Evolutionary conservation across 768 basidiomycete species (phyloP).

Genomic region (Rhizopogon vinicolor): DNA sequence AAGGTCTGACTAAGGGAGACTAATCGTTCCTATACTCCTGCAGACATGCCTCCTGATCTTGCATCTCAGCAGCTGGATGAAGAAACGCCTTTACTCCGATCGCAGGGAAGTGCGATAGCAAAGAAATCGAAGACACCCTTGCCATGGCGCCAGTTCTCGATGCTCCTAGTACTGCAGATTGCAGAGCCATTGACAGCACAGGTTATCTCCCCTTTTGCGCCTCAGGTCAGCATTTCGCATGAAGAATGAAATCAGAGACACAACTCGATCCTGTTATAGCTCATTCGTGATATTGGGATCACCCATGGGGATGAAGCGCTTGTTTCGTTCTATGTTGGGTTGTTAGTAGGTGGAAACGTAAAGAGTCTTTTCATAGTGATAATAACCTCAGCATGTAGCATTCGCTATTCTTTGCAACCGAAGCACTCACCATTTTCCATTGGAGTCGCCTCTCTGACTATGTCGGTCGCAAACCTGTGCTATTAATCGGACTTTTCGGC

Average conservation of each 20-base stretch:
- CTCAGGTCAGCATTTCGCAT: constrained; percentile 36
- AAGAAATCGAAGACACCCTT: constrained; percentile 44
- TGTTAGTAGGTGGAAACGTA: constrained; percentile 32
- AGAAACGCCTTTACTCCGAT: constrained; percentile 53
- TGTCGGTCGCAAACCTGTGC: constrained; percentile 45
- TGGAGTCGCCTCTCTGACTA: constrained; percentile 49
- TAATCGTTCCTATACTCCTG: background rate
- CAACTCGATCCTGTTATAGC: constrained; percentile 3
- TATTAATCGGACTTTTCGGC: constrained; percentile 41
- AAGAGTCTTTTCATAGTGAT: background rate
- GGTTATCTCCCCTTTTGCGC: constrained; percentile 72
- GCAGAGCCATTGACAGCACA: constrained; percentile 71
- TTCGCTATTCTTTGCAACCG: constrained; percentile 45
- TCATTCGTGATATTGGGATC: constrained; percentile 28
- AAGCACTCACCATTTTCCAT: constrained; percentile 42
- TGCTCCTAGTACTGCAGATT: constrained; percentile 66
- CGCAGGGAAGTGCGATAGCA: constrained; percentile 12
- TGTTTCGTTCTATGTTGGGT: constrained; percentile 44
- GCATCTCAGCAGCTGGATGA: constrained; percentile 36
- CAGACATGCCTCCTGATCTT: constrained; percentile 2
- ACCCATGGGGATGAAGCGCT: constrained; percentile 41
- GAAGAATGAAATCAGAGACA: background rate
- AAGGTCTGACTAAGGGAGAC: too few species aligned
- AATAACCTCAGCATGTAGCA: constrained; percentile 23
- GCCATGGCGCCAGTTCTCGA: constrained; percentile 64